Evolutionary conservation across 805 yeast species (phyloP).

Genomic region (Starmera dryadoides): DNA sequence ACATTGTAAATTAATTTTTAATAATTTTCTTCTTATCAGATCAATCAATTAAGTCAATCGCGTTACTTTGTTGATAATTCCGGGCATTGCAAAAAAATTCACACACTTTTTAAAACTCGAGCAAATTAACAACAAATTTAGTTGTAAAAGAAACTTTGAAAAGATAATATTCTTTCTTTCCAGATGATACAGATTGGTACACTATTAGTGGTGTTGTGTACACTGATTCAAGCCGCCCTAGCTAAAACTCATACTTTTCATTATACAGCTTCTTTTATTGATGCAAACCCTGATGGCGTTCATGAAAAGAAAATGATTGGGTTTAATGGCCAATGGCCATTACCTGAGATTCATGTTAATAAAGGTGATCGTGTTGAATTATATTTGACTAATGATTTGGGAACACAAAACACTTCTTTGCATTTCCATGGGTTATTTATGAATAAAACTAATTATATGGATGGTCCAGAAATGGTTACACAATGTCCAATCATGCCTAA

Average conservation of each 20-base stretch:
- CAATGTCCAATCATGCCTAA: constrained; percentile 77
- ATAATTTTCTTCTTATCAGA: too few species aligned
- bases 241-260: constrained; percentile 46
- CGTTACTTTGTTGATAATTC: too few species aligned
- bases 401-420: constrained; percentile 45
- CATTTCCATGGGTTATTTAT: constrained; percentile 80
- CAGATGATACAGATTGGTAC: too few species aligned
- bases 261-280: constrained; percentile 51
- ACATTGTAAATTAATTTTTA: too few species aligned
- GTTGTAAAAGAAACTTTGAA: too few species aligned
- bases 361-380: constrained; percentile 58
- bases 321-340: constrained; percentile 67
- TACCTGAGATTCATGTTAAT: constrained; percentile 58
- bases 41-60: too few species aligned
- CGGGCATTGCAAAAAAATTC: too few species aligned
- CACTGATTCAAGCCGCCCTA: neutral
- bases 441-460: constrained; percentile 55
- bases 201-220: neutral
- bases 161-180: too few species aligned
- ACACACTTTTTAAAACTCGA: neutral
- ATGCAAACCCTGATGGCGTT: constrained; percentile 62
- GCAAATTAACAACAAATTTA: neutral
- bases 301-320: constrained; percentile 52
- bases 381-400: constrained; percentile 56
- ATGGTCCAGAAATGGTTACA: constrained; percentile 74